These are phyloP conservation scores for Zygosaccharomyces pseudorouxii DNA, from an alignment of 805 yeast species.

Conservation along the genomic window DNA sequence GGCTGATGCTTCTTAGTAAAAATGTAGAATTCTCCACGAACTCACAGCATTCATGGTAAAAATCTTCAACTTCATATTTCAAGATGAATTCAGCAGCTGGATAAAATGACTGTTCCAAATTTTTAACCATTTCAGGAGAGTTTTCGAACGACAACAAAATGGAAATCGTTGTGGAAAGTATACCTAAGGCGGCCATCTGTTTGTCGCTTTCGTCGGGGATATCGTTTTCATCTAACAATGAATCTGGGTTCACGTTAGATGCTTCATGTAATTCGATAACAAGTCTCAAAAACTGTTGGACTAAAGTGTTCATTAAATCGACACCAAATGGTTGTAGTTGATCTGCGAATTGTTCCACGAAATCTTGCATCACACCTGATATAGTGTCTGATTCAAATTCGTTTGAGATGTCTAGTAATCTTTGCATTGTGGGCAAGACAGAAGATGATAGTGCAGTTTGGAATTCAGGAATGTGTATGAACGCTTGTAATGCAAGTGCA, in stretches of 20 bases:
- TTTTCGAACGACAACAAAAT: slow-evolving; percentile 79
- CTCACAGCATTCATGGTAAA: slow-evolving; percentile 71
- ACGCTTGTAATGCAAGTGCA: slow-evolving; percentile 79
- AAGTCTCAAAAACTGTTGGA: slow-evolving; percentile 66
- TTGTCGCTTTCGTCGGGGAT: slow-evolving; percentile 54
- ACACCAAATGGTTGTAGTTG: slow-evolving; percentile 88
- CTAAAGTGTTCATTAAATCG: slow-evolving; percentile 58
- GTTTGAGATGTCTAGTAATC: slow-evolving; percentile 65
- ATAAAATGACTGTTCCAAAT: slow-evolving; percentile 59
- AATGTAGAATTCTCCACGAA: slow-evolving; percentile 66
- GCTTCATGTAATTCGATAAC: slow-evolving; percentile 68
- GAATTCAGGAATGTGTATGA: slow-evolving; percentile 59
- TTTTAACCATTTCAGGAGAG: slow-evolving; percentile 58
- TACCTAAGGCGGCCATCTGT: slow-evolving; percentile 75
- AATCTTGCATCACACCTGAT: slow-evolving; percentile 89
- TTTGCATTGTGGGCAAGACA: slow-evolving; percentile 79
- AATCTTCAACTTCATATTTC: slow-evolving; percentile 61
- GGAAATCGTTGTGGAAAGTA: slow-evolving; percentile 76
- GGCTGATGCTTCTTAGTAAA: slow-evolving; percentile 54
- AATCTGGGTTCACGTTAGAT: slow-evolving; percentile 41
- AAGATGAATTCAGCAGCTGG: slow-evolving; percentile 71
- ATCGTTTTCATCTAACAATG: slow-evolving; percentile 35
- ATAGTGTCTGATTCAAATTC: slow-evolving; percentile 83
- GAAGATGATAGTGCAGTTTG: slow-evolving; percentile 61
- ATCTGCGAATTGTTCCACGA: slow-evolving; percentile 82